These are phyloP conservation scores for Isatis tinctoria DNA, from an alignment of 345 rosid genomes.

Conservation along the genomic window DNA sequence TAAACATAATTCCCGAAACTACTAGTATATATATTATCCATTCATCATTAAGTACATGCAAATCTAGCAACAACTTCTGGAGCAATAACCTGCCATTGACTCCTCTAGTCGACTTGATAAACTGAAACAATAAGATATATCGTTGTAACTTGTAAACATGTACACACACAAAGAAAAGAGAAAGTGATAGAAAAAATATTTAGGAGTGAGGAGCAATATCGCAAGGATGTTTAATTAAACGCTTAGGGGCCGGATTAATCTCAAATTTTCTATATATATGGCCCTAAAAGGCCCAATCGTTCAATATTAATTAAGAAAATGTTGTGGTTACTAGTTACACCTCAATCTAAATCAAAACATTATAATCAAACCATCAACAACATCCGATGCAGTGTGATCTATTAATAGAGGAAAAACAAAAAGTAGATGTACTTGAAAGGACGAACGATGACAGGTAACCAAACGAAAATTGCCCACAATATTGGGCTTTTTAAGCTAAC, in stretches of 20 bases:
- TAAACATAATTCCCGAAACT: neutral
- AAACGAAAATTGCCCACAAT: neutral
- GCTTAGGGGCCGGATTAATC: neutral
- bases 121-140: neutral
- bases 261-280: neutral
- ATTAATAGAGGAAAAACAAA: neutral
- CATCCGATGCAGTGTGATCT: neutral
- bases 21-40: neutral
- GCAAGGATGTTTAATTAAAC: neutral
- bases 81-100: neutral
- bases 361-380: neutral
- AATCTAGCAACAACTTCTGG: neutral
- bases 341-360: neutral
- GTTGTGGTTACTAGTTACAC: neutral
- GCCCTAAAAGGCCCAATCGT: neutral
- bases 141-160: neutral
- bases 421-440: slow-evolving; percentile 2
- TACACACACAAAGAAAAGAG: too few species aligned
- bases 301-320: neutral
- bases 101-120: neutral
- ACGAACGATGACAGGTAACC: slow-evolving; percentile 4
- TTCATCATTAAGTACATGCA: neutral
- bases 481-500: slow-evolving; percentile 17
- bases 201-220: neutral
- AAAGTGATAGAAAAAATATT: neutral